Conservation (phyloP, 2,329 filamentous ascomycete genomes). For the Didymella glomerata region DNA sequence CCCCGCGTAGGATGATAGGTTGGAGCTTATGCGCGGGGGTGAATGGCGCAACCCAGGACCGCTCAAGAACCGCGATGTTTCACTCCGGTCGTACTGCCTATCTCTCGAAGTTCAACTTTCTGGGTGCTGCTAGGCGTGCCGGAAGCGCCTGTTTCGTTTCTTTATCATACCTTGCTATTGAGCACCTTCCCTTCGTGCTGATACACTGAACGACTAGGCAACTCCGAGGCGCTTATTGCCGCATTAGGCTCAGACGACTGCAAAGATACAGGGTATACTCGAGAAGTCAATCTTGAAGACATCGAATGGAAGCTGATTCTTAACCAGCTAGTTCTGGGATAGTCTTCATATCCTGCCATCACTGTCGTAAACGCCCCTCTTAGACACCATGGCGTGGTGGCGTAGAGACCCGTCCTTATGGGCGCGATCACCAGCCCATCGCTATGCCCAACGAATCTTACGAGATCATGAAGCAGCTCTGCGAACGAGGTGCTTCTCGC, state of each 20-base stretch:
- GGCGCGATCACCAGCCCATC: conserved; percentile 33
- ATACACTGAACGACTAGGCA: conserved; percentile 5
- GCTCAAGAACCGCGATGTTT: conserved; percentile 14
- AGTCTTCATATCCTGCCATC: neutral
- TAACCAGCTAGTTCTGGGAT: neutral
- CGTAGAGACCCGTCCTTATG: conserved; percentile 39
- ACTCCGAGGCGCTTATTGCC: conserved; percentile 1
- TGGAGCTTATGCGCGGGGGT: conserved; percentile 37
- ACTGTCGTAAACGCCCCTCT: neutral
- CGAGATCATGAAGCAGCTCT: conserved; percentile 36
- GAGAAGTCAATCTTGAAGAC: too few relatives aligned
- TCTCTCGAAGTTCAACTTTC: neutral
- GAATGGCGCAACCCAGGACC: conserved; percentile 24
- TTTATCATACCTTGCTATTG: neutral
- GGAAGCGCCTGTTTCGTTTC: neutral
- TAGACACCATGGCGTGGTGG: conserved; percentile 31
- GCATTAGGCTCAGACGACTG: neutral
- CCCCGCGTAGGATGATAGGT: conserved; percentile 40
- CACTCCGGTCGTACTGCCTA: conserved; percentile 1
- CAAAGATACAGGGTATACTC: neutral
- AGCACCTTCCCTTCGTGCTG: neutral
- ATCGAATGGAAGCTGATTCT: neutral
- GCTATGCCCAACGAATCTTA: conserved; percentile 33
- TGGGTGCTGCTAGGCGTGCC: neutral
- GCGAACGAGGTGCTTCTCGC: conserved; percentile 44